Evolutionary conservation across 768 basidiomycete genomes (phyloP).

Genomic region (Boletus rubroflammeus): DNA sequence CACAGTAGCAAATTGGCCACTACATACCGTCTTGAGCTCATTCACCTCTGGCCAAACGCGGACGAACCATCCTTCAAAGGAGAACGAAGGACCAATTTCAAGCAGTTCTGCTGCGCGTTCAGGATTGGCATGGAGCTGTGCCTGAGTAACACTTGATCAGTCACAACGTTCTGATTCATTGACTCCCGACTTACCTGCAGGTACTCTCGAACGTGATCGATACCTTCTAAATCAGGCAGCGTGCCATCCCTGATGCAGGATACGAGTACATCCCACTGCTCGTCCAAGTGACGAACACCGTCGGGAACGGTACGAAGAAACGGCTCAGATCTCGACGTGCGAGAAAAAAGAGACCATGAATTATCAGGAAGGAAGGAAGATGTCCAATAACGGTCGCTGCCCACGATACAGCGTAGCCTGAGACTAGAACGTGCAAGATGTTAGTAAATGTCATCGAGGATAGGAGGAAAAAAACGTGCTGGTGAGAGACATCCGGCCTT

Average conservation of each 20-base stretch:
- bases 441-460: background rate
- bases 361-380: slow-evolving; percentile 16
- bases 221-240: slow-evolving; percentile 14
- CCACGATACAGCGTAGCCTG: slow-evolving; percentile 12
- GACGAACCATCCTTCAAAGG: slow-evolving; percentile 13
- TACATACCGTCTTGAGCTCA: slow-evolving; percentile 2
- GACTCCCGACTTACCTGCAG: slow-evolving; percentile 7
- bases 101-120: slow-evolving; percentile 18
- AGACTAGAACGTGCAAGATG: slow-evolving; percentile 1
- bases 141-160: slow-evolving; percentile 1
- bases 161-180: background rate
- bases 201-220: slow-evolving; percentile 8
- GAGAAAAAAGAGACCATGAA: slow-evolving; percentile 24
- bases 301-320: slow-evolving; percentile 3
- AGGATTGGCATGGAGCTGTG: slow-evolving; percentile 9
- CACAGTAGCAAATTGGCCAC: slow-evolving; percentile 7
- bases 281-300: slow-evolving; percentile 11
- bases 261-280: slow-evolving; percentile 17
- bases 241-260: slow-evolving; percentile 12
- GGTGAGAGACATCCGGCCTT: background rate
- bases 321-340: background rate
- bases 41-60: slow-evolving; percentile 15
- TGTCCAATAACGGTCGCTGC: slow-evolving; percentile 13
- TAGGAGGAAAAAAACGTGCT: background rate
- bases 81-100: slow-evolving; percentile 12